Percentiles rank a stretch among this genome's conserved stretches.
phyloP scores from a whole-genome alignment of 805 yeast species.

The Kuraishia capsulata region DNA sequence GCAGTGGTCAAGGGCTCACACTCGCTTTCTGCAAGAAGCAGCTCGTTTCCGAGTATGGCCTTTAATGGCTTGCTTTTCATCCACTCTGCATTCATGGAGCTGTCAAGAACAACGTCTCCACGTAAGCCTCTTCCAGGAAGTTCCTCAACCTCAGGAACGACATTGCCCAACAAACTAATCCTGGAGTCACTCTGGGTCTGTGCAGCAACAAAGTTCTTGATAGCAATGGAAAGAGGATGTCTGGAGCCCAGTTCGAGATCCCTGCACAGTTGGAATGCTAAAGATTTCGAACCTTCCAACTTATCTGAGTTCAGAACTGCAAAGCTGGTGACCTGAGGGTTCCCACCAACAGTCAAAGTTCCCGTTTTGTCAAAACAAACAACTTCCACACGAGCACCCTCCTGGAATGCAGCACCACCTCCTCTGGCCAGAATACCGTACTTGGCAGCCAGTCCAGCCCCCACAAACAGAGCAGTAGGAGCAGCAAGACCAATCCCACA shows the following conservation, averaged over 20 bases:
- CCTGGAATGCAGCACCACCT: conserved; percentile 78
- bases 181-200: conserved; percentile 6
- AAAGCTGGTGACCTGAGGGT: conserved; percentile 45
- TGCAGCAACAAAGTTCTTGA: conserved; percentile 29
- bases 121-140: conserved; percentile 53
- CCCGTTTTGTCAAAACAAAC: conserved; percentile 78
- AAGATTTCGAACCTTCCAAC: conserved; percentile 6
- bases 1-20: conserved; percentile 23
- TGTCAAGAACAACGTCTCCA: conserved; percentile 27
- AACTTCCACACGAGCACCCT: conserved; percentile 53
- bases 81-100: conserved; percentile 16
- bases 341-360: conserved; percentile 59
- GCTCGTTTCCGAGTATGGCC: conserved; percentile 55
- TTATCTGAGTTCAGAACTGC: conserved; percentile 16
- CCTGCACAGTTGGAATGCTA: conserved; percentile 38
- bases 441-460: conserved; percentile 71
- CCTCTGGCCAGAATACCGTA: conserved; percentile 70
- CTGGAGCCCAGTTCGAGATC: conserved; percentile 56
- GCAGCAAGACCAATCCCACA: conserved; percentile 84
- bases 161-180: conserved; percentile 19
- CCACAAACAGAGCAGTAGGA: conserved; percentile 75
- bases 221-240: conserved; percentile 62
- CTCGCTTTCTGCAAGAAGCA: conserved; percentile 38
- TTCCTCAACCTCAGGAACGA: conserved; percentile 39
- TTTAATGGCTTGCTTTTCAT: no score